Conservation (phyloP, 2,329 filamentous ascomycete genomes). For the Cercospora sesami region DNA sequence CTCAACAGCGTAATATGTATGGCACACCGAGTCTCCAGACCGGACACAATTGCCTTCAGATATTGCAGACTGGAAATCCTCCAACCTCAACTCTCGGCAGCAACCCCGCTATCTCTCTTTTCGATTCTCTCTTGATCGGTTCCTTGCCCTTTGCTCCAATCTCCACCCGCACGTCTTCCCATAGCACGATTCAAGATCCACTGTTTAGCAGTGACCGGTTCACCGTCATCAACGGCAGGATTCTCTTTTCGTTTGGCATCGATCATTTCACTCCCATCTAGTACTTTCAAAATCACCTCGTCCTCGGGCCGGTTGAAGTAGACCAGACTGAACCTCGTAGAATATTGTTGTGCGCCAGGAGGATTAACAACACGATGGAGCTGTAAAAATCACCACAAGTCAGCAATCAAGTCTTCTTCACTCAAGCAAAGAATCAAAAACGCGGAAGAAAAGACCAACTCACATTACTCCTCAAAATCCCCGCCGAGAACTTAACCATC, state of each 20-base stretch:
- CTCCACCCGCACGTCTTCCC: conserved; percentile 30
- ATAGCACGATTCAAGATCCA: conserved; percentile 47
- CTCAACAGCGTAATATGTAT: too few relatives aligned
- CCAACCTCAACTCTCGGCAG: background rate
- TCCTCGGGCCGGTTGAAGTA: conserved; percentile 57
- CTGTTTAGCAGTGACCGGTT: conserved; percentile 32
- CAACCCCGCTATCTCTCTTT: conserved; percentile 21
- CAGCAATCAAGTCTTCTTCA: background rate
- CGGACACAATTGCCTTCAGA: too few relatives aligned
- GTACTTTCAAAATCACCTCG: conserved; percentile 45
- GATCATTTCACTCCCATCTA: conserved; percentile 38
- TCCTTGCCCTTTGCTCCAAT: conserved; percentile 23
- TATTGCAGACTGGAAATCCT: background rate
- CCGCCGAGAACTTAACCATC: conserved; percentile 48
- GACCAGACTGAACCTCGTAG: conserved; percentile 54
- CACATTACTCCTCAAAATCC: conserved; percentile 35
- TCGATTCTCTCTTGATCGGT: conserved; percentile 26
- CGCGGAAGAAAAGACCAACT: background rate
- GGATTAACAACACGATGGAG: conserved; percentile 53
- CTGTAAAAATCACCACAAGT: background rate
- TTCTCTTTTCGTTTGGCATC: conserved; percentile 30
- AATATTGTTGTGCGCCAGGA: conserved; percentile 49
- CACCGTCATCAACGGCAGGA: conserved; percentile 29
- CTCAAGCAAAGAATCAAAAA: background rate
- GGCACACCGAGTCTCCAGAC: too few relatives aligned